phyloP scores from a whole-genome alignment of 169 alveolate genomes.

The Fabrea salina region DNA sequence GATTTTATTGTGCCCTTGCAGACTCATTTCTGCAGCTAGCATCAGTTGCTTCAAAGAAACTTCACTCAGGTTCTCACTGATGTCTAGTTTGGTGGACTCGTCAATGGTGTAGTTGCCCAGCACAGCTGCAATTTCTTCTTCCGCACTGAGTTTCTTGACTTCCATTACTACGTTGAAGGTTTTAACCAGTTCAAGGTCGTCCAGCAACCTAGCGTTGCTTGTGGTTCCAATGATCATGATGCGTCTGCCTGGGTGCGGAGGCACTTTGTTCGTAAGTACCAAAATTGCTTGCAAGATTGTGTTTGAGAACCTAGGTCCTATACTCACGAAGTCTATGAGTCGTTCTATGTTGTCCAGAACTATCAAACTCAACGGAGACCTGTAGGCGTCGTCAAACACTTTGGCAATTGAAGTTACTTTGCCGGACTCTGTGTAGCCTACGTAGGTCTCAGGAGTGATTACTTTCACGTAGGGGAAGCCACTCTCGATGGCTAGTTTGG shows the following conservation, averaged over 20 bases:
- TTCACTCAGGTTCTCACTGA: background rate
- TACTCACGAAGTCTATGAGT: conserved; percentile 94
- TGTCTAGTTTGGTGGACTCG: background rate
- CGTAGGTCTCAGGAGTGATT: conserved; percentile 94
- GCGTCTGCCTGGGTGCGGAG: conserved; percentile 91
- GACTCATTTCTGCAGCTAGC: background rate
- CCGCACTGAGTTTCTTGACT: background rate
- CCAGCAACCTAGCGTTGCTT: background rate
- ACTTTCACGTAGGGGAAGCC: conserved; percentile 95
- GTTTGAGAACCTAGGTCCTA: conserved; percentile 98
- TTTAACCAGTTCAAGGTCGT: conserved; percentile 8
- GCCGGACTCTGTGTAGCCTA: conserved; percentile 88
- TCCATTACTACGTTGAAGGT: conserved; percentile 11
- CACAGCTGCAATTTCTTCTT: background rate
- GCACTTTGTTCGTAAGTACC: conserved; percentile 93
- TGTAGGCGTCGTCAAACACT: conserved; percentile 99
- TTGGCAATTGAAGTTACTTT: conserved; percentile 88
- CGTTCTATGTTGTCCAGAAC: conserved; percentile 97
- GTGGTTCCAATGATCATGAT: conserved; percentile 97
- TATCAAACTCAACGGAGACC: conserved; percentile 91
- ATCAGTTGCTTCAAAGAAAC: background rate
- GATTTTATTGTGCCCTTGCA: background rate
- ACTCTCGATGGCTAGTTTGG: conserved; percentile 91
- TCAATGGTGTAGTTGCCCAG: background rate
- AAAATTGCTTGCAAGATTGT: conserved; percentile 93